A percentile compares a stretch with the other conserved stretches of the same genome.
Evolutionary conservation across 805 yeast genomes (phyloP).

Genomic region (Lipomyces oligophaga): DNA sequence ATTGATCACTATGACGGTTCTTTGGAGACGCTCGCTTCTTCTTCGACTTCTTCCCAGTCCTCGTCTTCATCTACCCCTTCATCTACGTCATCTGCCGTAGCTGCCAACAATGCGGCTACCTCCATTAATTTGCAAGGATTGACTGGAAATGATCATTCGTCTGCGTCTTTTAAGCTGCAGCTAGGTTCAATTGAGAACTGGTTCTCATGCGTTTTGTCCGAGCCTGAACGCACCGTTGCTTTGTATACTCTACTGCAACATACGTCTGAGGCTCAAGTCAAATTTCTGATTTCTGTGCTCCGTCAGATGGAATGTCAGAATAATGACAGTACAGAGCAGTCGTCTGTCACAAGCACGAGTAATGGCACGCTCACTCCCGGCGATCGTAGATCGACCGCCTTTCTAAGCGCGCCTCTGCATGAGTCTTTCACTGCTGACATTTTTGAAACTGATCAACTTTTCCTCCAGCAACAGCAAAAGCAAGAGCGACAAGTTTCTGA

Average conservation of each 20-base stretch:
- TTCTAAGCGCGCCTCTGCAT: not conserved
- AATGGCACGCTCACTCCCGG: not conserved
- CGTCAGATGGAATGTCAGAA: conserved; percentile 33
- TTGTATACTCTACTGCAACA: conserved; percentile 39
- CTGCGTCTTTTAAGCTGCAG: conserved; percentile 37
- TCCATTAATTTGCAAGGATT: conserved; percentile 21
- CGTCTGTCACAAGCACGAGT: conserved; percentile 1
- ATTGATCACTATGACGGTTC: conserved; percentile 35
- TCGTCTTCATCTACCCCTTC: conserved; percentile 18
- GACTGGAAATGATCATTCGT: conserved; percentile 30
- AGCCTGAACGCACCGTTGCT: conserved; percentile 41
- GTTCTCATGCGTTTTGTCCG: conserved; percentile 39
- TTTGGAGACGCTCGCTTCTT: conserved; percentile 36
- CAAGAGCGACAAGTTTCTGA: too few species aligned
- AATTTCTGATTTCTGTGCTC: conserved; percentile 37
- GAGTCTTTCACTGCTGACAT: not conserved
- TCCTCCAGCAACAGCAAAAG: not conserved
- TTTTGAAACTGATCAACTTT: not conserved
- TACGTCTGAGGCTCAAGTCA: conserved; percentile 37
- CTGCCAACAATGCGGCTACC: conserved; percentile 2
- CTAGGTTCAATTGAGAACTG: conserved; percentile 40
- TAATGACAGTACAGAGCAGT: conserved; percentile 5
- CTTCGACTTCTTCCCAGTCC: conserved; percentile 15
- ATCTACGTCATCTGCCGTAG: conserved; percentile 20
- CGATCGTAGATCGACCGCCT: not conserved